Evolutionary conservation across 306 rosid genomes (phyloP).

Genomic region (Castanopsis chinensis): DNA sequence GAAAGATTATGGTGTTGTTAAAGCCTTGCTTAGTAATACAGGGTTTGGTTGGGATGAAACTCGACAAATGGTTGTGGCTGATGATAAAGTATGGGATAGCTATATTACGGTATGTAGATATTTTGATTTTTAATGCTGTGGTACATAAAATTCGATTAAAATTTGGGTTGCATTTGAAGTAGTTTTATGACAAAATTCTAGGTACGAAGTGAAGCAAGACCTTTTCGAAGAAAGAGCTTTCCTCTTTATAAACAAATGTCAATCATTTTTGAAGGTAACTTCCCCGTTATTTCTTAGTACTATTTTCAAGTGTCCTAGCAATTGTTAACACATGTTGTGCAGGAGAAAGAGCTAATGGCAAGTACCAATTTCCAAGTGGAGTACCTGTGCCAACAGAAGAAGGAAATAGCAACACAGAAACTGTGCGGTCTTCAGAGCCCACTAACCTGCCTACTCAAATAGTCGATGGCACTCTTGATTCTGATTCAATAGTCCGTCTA

Average conservation of each 20-base stretch:
- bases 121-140: neutral
- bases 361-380: slow-evolving; percentile 29
- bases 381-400: slow-evolving; percentile 29
- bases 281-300: neutral
- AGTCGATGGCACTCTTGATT: slow-evolving; percentile 36
- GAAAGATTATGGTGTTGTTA: slow-evolving; percentile 43
- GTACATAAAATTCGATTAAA: neutral
- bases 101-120: slow-evolving; percentile 23
- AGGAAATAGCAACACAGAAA: slow-evolving; percentile 41
- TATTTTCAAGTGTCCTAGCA: neutral
- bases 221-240: slow-evolving; percentile 41
- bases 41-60: slow-evolving; percentile 42
- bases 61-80: slow-evolving; percentile 44
- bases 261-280: slow-evolving; percentile 41
- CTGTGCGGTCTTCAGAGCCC: slow-evolving; percentile 38
- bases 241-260: slow-evolving; percentile 38
- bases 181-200: slow-evolving; percentile 1
- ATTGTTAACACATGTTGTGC: slow-evolving; percentile 10
- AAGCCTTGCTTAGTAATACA: slow-evolving; percentile 34
- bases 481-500: slow-evolving; percentile 26
- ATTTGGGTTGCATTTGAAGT: neutral
- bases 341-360: slow-evolving; percentile 31
- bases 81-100: slow-evolving; percentile 42
- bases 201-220: slow-evolving; percentile 42
- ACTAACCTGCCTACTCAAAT: slow-evolving; percentile 38